Base-by-base conservation (phyloP, 148 eudicot species). In the Polygonum maritimum region DNA sequence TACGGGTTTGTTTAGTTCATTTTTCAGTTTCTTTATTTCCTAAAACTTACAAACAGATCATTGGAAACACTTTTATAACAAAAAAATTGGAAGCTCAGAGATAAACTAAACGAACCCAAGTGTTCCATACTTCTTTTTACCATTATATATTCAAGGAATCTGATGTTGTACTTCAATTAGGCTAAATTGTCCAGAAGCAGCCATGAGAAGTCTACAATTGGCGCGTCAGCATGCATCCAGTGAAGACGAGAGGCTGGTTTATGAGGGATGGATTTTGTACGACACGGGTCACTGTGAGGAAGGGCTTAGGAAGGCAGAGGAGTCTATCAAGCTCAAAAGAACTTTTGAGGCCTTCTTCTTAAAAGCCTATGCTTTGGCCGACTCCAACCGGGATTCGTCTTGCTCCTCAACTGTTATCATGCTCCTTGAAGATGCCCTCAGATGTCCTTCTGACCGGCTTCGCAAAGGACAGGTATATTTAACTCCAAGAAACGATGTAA, bases 231-330 rank as follows among this genome's bases (percentile, higher is more conserved):
- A 89, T 74, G 96, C 98, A 7, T 80, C 89, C 8, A 84, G 88
- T 75, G 89, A 89, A 73, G 86, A 95, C 31, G 99, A 95, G 82
- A 91, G 92, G 21, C 83, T 95, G 60, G 96, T 95, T 73, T 95
- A 92, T 51, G 99, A 95, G 75, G 99, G 99, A n/a, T 95, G 99
- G 99, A 90, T 95, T 76, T 80, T 95, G 63, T 95, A 95, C 77
- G 99, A 95, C 80, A 95, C 97, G 1, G 97, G 99, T 31, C 93
- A 95, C 65, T 90, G 94, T 80, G 91, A 89, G 70, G 98, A 92
- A 88, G 99, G 97, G 78, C 88, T 95, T 69, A 76, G 70, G 26
- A 95, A 92, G 81, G 99, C 99, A 13, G 99, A 95, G 78, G 92
- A 95, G 75, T 95, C 99, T 69, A 92, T 92, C 76, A 80, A 82